Base-by-base conservation (phyloP, 129 eudicot species). In the Rutidosis leptorrhynchoides region DNA sequence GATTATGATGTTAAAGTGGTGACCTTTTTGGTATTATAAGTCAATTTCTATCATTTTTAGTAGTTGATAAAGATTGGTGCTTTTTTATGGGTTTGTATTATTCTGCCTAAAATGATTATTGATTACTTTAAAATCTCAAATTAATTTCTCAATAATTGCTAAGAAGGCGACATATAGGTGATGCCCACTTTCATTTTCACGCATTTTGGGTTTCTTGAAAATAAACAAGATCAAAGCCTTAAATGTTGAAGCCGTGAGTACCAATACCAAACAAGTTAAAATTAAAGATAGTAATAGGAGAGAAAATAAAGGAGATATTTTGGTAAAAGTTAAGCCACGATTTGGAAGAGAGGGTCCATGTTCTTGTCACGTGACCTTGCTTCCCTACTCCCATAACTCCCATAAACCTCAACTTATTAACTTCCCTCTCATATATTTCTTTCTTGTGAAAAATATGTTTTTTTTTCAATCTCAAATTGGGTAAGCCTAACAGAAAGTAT, bases 301-400 rank as follows among this genome's bases (percentile, higher is more conserved):
- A 77, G 73, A 70, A 70, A 64, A 20, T 16, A 70, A 40, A 72
- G 78, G 74, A 43, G 67, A 48, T 60, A 35, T 69, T 66, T 67
- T 69, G 35, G 58, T 45, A 69, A 68, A 62, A 69, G 30, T 62
- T 62, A 62, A 62, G 62, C 30, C 68, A 62, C 49, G 65, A 72
- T 67, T 72, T 73, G 58, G 30, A 63, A 58, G 65, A 48, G 62
- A 42, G 82, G 85, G 76, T 77, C 85, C 88, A 80, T 77, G 85
- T 80, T 74, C 79, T 66, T 54, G 73, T 78, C 89, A 83, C 84
- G 85, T 83, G 89, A 60, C 67, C 74, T 52, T 77, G 79, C 75
- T 72, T 63, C 69, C 74, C n/a, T 69, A 56, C 55, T 16, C 64
- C 64, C 64, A 68, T 68, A 30, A 69, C 70, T 54, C 54, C 54